Base-by-base conservation (phyloP, 352 stramenopile species). In the Globisporangium heterothallicum region DNA sequence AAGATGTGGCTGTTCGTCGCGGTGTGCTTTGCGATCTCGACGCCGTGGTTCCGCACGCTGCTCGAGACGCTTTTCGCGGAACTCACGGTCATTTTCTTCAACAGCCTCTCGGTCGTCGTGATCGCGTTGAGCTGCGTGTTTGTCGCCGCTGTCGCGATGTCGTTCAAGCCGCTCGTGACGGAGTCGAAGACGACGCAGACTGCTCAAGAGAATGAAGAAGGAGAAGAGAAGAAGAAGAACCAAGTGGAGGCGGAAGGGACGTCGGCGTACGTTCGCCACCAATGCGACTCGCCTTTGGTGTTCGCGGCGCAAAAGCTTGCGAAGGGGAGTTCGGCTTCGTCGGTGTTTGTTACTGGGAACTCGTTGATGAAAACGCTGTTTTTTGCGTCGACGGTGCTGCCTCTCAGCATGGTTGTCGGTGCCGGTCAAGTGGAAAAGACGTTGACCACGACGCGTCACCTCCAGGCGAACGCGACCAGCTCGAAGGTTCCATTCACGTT, bases 401-500 rank as follows among this genome's bases (percentile, higher is more conserved):
- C 54, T 16, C 35, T 61, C 32, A 53, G 24, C 46, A 22, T 43
- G 19, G 46, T 57, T n/a, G 45, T 57, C 14, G 47, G 45, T 22
- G 48, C 42, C 19, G 47, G 30, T 14, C 27, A 49, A 24, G 38
- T 22, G 6, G 53, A 43, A 18, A 52, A 42, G 30, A 55, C 27
- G 8, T 19, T 60, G 34, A 60, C 47, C 13, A 59, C 43, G 6
- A 52, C 53, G 43, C 53, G 53, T 10, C 53, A 59, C 29, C 26
- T 59, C 22, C 32, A 35, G 4, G 14, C 47, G 16, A 35, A n/a
- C 32, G n/a, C 32, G 32, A 38, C 6, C 21, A 35, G 21, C 19
- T 22, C 29, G 7, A 57, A 57, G 24, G 59, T 76, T 10, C 68
- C 71, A 16, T 76, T 63, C 53, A 74, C 58, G 5, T 61, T 78